phyloP scores from a whole-genome alignment of 352 stramenopile species.

The Phytophthora chlamydospora region DNA sequence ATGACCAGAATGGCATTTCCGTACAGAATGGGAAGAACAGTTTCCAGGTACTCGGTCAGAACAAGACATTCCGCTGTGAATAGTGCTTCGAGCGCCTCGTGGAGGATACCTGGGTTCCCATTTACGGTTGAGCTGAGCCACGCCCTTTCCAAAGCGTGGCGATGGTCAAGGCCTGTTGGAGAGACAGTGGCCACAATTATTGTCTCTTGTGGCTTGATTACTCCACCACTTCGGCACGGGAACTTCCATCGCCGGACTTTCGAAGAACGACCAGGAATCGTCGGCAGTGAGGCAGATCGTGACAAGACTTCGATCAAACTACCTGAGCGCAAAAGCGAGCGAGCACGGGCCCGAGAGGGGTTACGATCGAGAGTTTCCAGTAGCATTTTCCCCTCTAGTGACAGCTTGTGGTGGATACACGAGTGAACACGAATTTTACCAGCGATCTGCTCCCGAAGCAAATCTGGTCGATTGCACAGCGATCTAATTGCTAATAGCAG shows the following conservation, averaged over 20 bases:
- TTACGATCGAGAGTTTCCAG: too few relatives aligned
- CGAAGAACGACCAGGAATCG: too few relatives aligned
- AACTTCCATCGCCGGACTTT: too few relatives aligned
- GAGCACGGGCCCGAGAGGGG: too few relatives aligned
- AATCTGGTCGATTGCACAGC: background rate
- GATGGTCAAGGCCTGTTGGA: too few relatives aligned
- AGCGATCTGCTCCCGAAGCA: background rate
- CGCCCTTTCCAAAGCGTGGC: background rate
- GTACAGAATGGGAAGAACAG: background rate
- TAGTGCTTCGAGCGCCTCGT: background rate
- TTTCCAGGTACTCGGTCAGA: slow-evolving; percentile 8
- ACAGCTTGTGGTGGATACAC: background rate
- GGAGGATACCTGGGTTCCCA: background rate
- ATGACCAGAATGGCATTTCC: background rate
- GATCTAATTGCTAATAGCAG: background rate
- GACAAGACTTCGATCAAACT: too few relatives aligned
- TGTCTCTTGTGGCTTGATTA: too few relatives aligned
- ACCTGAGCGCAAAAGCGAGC: too few relatives aligned
- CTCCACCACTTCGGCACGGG: too few relatives aligned
- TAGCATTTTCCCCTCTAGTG: too few relatives aligned
- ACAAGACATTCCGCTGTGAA: slow-evolving; percentile 9
- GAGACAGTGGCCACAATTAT: too few relatives aligned
- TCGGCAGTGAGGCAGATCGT: too few relatives aligned
- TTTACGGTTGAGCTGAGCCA: background rate
- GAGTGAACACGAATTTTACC: slow-evolving; percentile 2